These are phyloP conservation scores for Podospora comata DNA, from an alignment of 495 filamentous ascomycete species.

Conservation along the genomic window DNA sequence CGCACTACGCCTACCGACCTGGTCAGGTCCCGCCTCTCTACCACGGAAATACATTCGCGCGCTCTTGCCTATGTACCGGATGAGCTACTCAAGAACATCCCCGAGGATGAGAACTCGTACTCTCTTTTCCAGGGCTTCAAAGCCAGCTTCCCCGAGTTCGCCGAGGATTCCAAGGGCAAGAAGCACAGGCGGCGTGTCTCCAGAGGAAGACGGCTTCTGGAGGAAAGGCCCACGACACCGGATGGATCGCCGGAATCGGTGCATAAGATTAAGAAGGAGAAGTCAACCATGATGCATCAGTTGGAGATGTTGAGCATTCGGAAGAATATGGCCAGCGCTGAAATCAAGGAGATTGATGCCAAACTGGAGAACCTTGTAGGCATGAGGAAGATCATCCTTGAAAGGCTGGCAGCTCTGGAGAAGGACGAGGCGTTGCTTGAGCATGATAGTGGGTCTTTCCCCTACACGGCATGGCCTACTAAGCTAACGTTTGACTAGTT, in stretches of 20 bases:
- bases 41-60: slow-evolving; percentile 89
- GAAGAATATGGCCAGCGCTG: slow-evolving; percentile 96
- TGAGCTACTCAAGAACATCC: slow-evolving; percentile 82
- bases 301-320: slow-evolving; percentile 88
- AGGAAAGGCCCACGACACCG: slow-evolving; percentile 51
- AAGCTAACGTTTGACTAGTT: slow-evolving; percentile 47
- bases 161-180: slow-evolving; percentile 60
- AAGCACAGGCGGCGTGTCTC: slow-evolving; percentile 67
- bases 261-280: slow-evolving; percentile 70
- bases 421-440: slow-evolving; percentile 88
- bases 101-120: slow-evolving; percentile 78
- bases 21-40: slow-evolving; percentile 86
- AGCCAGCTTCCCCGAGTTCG: slow-evolving; percentile 77
- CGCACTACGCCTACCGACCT: slow-evolving; percentile 87
- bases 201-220: slow-evolving; percentile 70
- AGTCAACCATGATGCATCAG: slow-evolving; percentile 69
- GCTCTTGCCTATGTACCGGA: slow-evolving; percentile 87
- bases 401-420: slow-evolving; percentile 84
- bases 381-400: slow-evolving; percentile 91
- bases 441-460: slow-evolving; percentile 64
- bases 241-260: slow-evolving; percentile 60
- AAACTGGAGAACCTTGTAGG: slow-evolving; percentile 91
- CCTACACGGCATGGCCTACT: background rate
- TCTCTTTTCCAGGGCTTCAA: slow-evolving; percentile 96
- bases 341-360: slow-evolving; percentile 94